phyloP scores from a whole-genome alignment of 2,329 filamentous ascomycete species.

The Talaromyces rugulosus region DNA sequence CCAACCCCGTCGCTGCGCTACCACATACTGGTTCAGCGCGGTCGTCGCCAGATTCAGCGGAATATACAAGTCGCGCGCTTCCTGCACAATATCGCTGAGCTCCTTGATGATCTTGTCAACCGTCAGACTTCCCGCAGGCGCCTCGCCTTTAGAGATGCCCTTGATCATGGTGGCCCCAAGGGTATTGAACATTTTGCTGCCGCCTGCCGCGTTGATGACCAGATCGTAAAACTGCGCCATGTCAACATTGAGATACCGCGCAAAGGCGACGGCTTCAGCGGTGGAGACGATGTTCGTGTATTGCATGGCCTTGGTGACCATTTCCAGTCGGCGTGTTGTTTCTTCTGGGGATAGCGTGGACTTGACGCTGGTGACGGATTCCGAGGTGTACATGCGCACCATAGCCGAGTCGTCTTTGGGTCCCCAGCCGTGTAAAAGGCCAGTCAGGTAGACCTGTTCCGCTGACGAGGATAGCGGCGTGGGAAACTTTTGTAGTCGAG shows the following conservation, averaged over 20 bases:
- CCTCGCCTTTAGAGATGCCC: slow-evolving; percentile 20
- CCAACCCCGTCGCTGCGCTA: slow-evolving; percentile 28
- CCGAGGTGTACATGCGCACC: slow-evolving; percentile 49
- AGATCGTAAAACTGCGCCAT: slow-evolving; percentile 43
- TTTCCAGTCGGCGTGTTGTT: slow-evolving; percentile 31
- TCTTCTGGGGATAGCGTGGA: slow-evolving; percentile 29
- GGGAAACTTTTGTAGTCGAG: slow-evolving; percentile 54
- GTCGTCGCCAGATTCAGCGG: slow-evolving; percentile 36
- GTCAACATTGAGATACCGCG: slow-evolving; percentile 42
- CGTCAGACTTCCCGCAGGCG: slow-evolving; percentile 30
- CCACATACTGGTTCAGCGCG: slow-evolving; percentile 30
- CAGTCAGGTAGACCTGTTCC: slow-evolving; percentile 62
- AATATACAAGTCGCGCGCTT: slow-evolving; percentile 35
- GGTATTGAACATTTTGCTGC: slow-evolving; percentile 42
- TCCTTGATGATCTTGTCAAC: slow-evolving; percentile 35
- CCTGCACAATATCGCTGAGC: slow-evolving; percentile 40
- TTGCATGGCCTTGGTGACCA: slow-evolving; percentile 41
- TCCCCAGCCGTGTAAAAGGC: slow-evolving; percentile 54
- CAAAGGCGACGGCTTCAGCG: slow-evolving; percentile 47
- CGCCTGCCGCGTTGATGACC: slow-evolving; percentile 46
- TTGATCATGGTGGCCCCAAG: slow-evolving; percentile 35
- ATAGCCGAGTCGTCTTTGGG: slow-evolving; percentile 53
- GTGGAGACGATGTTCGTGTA: slow-evolving; percentile 48
- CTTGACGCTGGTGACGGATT: slow-evolving; percentile 38
- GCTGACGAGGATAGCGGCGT: slow-evolving; percentile 59